These are phyloP conservation scores for Prunus armeniaca DNA, from an alignment of 306 rosid genomes.

Conservation along the genomic window DNA sequence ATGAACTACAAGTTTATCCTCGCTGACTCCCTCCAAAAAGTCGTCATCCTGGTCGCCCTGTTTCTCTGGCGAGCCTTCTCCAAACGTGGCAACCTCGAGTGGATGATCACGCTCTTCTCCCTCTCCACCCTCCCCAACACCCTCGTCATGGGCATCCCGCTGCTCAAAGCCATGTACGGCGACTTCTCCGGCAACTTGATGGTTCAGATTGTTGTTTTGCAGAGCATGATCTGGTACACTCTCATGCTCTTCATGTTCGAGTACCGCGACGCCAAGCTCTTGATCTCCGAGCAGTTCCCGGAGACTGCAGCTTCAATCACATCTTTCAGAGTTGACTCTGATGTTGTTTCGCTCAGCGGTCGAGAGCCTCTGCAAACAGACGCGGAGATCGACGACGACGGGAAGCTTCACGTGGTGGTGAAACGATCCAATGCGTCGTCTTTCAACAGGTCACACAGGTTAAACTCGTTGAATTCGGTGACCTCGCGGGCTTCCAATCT, in stretches of 20 bases:
- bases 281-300: slow-evolving; percentile 73
- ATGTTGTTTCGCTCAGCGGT: slow-evolving; percentile 71
- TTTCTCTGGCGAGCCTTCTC: slow-evolving; percentile 68
- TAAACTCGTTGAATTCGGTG: slow-evolving; percentile 46
- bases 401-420: slow-evolving; percentile 73
- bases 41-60: slow-evolving; percentile 58
- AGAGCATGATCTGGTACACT: slow-evolving; percentile 83
- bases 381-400: slow-evolving; percentile 78
- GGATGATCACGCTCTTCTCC: slow-evolving; percentile 84
- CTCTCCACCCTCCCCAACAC: slow-evolving; percentile 89
- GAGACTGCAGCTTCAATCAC: slow-evolving; percentile 79
- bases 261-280: slow-evolving; percentile 73
- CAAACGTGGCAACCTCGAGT: slow-evolving; percentile 53
- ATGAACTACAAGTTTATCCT: slow-evolving; percentile 81
- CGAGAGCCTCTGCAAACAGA: slow-evolving; percentile 66
- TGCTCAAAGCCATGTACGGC: slow-evolving; percentile 80
- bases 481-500: slow-evolving; percentile 80
- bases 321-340: slow-evolving; percentile 69
- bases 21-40: slow-evolving; percentile 76
- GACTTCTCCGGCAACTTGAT: slow-evolving; percentile 61
- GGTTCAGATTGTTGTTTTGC: slow-evolving; percentile 86
- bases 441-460: slow-evolving; percentile 59
- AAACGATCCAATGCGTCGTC: slow-evolving; percentile 62
- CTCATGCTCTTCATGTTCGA: slow-evolving; percentile 78
- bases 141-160: slow-evolving; percentile 84